Conservation (phyloP, 2,329 filamentous ascomycete genomes). For the Colletotrichum eremochloae region DNA sequence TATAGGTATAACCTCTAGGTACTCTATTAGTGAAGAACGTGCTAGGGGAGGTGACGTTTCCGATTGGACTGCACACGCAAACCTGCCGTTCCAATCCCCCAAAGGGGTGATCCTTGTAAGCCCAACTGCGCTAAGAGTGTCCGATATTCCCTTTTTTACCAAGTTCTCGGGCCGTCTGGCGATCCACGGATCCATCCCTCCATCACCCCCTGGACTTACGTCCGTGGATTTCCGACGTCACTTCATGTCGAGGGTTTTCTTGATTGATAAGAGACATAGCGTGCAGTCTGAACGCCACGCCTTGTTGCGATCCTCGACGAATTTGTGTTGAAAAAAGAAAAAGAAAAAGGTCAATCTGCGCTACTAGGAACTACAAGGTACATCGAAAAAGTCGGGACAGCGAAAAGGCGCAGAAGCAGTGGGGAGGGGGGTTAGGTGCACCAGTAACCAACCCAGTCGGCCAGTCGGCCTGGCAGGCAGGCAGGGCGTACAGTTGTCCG, state of each 20-base stretch:
- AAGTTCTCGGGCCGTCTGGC: slow-evolving; percentile 3
- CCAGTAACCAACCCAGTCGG: neutral
- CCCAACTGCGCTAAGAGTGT: neutral
- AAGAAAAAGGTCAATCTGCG: neutral
- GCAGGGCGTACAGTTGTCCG: no score
- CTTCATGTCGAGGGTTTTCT: neutral
- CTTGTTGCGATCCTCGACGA: neutral
- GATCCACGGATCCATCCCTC: slow-evolving; percentile 8
- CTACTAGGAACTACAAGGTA: neutral
- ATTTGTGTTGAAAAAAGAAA: neutral
- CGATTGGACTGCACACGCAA: neutral
- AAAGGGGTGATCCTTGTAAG: no score
- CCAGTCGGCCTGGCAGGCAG: neutral
- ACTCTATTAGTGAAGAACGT: neutral
- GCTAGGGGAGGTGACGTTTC: neutral
- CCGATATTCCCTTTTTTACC: neutral
- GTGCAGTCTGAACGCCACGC: neutral
- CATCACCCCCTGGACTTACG: neutral
- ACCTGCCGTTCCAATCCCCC: neutral
- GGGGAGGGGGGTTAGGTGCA: neutral
- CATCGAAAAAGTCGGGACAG: neutral
- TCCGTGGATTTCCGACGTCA: neutral
- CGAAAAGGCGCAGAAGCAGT: neutral
- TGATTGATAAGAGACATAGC: neutral
- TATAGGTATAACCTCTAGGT: no score